Evolutionary conservation across 2,329 filamentous ascomycete species (phyloP).

Genomic region (Calonectria hawksworthii): DNA sequence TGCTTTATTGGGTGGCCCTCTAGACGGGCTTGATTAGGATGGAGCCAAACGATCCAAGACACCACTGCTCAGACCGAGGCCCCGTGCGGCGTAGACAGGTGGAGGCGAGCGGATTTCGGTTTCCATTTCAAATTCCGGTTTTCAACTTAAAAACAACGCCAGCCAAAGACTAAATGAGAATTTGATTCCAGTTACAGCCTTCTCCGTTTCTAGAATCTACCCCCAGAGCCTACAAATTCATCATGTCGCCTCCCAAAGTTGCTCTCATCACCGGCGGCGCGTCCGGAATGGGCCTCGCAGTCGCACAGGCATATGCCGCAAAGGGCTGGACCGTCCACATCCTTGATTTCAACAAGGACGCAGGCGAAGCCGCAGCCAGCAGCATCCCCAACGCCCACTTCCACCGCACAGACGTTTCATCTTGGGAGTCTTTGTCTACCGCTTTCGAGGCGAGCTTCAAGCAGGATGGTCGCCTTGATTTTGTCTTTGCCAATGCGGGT

Average conservation of each 20-base stretch:
- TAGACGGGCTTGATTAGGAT: neutral
- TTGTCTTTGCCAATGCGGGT: conserved; percentile 64
- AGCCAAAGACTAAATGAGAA: no score
- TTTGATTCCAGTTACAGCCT: no score
- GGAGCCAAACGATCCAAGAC: neutral
- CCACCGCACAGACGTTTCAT: conserved; percentile 8
- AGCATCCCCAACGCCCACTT: conserved; percentile 5
- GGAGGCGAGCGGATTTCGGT: neutral
- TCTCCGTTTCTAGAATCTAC: neutral
- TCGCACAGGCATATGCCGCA: conserved; percentile 32
- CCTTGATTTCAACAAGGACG: conserved; percentile 37
- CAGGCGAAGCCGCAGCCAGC: conserved; percentile 23
- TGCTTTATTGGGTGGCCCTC: neutral
- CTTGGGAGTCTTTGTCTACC: conserved; percentile 30
- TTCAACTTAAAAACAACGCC: neutral
- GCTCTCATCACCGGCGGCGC: conserved; percentile 39
- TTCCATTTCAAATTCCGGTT: neutral
- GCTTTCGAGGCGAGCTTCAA: conserved; percentile 55
- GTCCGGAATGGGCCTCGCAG: conserved; percentile 41
- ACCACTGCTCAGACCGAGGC: neutral
- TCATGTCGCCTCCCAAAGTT: conserved; percentile 24
- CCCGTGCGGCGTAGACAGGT: neutral
- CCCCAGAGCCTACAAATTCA: neutral
- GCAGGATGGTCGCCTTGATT: conserved; percentile 54
- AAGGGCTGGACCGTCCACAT: conserved; percentile 36